A percentile compares a stretch with the other conserved stretches of the same genome.
These are phyloP conservation scores for Exophiala viscosa DNA, from an alignment of 2,329 filamentous ascomycete species.

Conservation along the genomic window DNA sequence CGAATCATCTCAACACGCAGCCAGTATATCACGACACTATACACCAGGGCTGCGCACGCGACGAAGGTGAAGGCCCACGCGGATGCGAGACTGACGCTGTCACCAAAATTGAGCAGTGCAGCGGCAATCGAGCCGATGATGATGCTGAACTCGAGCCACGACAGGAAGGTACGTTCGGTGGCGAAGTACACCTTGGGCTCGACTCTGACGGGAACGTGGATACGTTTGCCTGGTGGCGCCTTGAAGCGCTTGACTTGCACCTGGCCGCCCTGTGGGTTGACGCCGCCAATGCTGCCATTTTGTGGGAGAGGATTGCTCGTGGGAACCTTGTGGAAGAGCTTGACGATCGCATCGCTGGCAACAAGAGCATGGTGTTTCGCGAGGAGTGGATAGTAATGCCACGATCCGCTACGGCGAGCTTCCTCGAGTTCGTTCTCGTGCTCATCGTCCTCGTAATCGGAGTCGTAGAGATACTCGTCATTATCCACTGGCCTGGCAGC, in stretches of 20 bases:
- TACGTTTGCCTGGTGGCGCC: conserved; percentile 59
- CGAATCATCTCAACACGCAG: conserved; percentile 85
- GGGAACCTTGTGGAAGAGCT: conserved; percentile 49
- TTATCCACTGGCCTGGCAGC: conserved; percentile 55
- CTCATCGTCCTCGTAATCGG: conserved; percentile 69
- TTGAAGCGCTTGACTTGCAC: conserved; percentile 53
- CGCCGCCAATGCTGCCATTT: conserved; percentile 34
- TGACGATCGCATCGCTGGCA: conserved; percentile 43
- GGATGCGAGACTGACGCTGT: conserved; percentile 61
- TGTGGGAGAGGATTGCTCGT: conserved; percentile 51
- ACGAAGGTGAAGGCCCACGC: conserved; percentile 78
- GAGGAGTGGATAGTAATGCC: conserved; percentile 61
- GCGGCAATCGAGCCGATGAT: conserved; percentile 86
- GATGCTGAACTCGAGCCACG: conserved; percentile 96
- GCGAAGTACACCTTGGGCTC: conserved; percentile 98
- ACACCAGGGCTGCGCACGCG: conserved; percentile 72
- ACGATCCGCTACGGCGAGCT: conserved; percentile 70
- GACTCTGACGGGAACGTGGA: conserved; percentile 91
- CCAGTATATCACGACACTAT: conserved; percentile 78
- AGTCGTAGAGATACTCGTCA: conserved; percentile 77
- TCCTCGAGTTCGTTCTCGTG: conserved; percentile 66
- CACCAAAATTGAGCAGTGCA: conserved; percentile 76
- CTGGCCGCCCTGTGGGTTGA: conserved; percentile 38
- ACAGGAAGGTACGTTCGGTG: conserved; percentile 90
- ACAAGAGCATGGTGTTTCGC: conserved; percentile 50